These are phyloP conservation scores for Pezicula rhizophila DNA, from an alignment of 2,329 filamentous ascomycete genomes.

Conservation along the genomic window DNA sequence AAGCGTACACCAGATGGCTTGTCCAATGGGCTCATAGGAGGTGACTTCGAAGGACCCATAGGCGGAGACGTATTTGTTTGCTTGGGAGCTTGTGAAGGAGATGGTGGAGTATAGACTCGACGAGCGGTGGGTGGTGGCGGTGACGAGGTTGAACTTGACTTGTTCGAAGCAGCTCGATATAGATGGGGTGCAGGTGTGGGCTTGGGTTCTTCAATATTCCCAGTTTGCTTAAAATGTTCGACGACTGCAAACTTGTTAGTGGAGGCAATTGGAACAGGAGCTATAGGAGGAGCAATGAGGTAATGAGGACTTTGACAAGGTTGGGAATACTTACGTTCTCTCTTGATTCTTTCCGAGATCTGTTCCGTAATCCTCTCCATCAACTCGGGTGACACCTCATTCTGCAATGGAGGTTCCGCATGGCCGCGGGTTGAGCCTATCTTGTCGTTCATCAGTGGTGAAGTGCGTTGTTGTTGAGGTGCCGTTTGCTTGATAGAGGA, in stretches of 20 bases:
- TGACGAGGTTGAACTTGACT: constrained; percentile 39
- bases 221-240: constrained; percentile 29
- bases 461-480: constrained; percentile 13
- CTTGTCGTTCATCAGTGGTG: constrained; percentile 13
- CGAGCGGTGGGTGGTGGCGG: constrained; percentile 33
- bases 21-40: constrained; percentile 28
- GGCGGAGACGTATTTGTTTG: constrained; percentile 24
- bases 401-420: constrained; percentile 13
- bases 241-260: constrained; percentile 19
- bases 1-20: constrained; percentile 23
- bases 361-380: constrained; percentile 49
- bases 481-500: constrained; percentile 12
- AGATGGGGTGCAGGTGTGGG: constrained; percentile 19
- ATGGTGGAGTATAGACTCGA: constrained; percentile 48
- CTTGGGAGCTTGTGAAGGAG: constrained; percentile 32
- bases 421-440: constrained; percentile 14
- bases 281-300: constrained; percentile 5
- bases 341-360: constrained; percentile 43
- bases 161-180: constrained; percentile 34
- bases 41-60: constrained; percentile 18
- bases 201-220: constrained; percentile 22
- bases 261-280: constrained; percentile 10
- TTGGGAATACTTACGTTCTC: constrained; percentile 37
- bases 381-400: constrained; percentile 51
- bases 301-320: constrained; percentile 2